Conservation (phyloP, 345 rosid species). For the Turritis glabra region DNA sequence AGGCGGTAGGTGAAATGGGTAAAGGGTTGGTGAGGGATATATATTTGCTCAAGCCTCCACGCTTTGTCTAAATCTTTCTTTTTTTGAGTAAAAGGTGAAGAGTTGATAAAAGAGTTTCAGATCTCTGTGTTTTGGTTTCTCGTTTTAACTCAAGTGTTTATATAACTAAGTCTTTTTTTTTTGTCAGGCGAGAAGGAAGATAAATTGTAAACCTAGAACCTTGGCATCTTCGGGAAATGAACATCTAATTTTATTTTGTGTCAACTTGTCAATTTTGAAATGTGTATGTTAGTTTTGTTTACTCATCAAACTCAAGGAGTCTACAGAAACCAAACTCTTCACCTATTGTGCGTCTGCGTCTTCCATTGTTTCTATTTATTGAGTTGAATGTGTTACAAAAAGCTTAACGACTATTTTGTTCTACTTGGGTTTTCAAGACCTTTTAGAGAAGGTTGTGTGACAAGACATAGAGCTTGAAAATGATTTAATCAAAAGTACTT, state of each 20-base stretch:
- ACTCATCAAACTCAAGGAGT: background rate
- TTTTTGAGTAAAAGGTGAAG: background rate
- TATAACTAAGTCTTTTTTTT: background rate
- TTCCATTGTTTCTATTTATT: background rate
- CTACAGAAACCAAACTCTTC: background rate
- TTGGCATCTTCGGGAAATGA: background rate
- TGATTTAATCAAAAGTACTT: no score
- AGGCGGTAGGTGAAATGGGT: constrained; percentile 67
- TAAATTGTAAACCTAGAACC: background rate
- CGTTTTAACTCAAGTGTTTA: background rate
- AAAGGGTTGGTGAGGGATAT: constrained; percentile 80
- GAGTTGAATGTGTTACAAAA: background rate
- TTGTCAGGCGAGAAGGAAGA: background rate
- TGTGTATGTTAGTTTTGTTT: background rate
- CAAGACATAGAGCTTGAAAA: background rate
- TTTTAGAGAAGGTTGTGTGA: background rate
- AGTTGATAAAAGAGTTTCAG: background rate
- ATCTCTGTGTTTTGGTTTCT: background rate
- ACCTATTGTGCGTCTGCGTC: background rate
- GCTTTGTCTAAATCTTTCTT: constrained; percentile 4
- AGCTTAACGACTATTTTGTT: background rate
- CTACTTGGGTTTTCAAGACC: background rate
- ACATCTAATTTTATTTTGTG: background rate
- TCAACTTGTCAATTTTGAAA: background rate
- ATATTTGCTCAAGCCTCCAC: constrained; percentile 66